phyloP scores from a whole-genome alignment of 768 basidiomycete species.

The Amanita molliuscula region DNA sequence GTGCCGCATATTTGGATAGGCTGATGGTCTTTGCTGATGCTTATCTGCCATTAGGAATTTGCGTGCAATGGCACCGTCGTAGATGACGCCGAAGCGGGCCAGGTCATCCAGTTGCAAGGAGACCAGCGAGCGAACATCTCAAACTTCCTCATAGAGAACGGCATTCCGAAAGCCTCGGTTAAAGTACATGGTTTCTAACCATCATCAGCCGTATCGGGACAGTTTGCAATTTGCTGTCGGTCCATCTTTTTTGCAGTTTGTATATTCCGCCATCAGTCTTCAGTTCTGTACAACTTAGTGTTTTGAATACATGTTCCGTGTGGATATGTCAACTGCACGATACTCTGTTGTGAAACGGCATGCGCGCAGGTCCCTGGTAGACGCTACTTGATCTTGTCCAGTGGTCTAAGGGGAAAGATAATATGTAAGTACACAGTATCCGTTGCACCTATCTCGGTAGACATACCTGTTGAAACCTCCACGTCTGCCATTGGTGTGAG shows the following conservation, averaged over 20 bases:
- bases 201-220: background rate
- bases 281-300: slow-evolving; percentile 19
- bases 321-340: background rate
- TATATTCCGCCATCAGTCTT: slow-evolving; percentile 8
- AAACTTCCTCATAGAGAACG: slow-evolving; percentile 77
- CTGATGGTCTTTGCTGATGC: background rate
- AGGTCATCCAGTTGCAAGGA: slow-evolving; percentile 97
- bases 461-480: slow-evolving; percentile 77
- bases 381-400: slow-evolving; percentile 87
- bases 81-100: slow-evolving; percentile 90
- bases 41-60: slow-evolving; percentile 59
- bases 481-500: slow-evolving; percentile 33
- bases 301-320: slow-evolving; percentile 6
- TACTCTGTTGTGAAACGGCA: slow-evolving; percentile 3
- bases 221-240: background rate
- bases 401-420: slow-evolving; percentile 40
- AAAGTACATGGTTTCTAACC: slow-evolving; percentile 85
- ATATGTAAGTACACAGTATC: slow-evolving; percentile 8
- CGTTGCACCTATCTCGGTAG: background rate
- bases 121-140: slow-evolving; percentile 92
- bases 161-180: slow-evolving; percentile 66
- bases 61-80: slow-evolving; percentile 98
- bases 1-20: background rate
- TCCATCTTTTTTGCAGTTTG: slow-evolving; percentile 7
- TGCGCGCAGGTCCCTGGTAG: slow-evolving; percentile 10